Conservation (phyloP, 2,329 filamentous ascomycete species). For the Cladophialophora exuberans region DNA sequence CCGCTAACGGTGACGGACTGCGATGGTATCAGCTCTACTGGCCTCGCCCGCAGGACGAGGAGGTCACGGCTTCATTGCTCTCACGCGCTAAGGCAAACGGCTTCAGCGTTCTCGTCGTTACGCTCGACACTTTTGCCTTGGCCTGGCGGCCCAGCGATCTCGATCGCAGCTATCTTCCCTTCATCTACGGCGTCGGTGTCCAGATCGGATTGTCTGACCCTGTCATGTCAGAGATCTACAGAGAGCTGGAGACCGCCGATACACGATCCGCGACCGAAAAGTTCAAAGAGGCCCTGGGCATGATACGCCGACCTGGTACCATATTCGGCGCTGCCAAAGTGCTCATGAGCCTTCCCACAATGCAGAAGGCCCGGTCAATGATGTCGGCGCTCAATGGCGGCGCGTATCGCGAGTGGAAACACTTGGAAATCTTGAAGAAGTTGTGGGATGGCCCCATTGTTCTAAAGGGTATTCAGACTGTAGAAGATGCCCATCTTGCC, state of each 20-base stretch:
- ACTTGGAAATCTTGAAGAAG: slow-evolving; percentile 58
- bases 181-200: slow-evolving; percentile 52
- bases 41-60: slow-evolving; percentile 60
- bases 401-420: slow-evolving; percentile 60
- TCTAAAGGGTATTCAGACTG: slow-evolving; percentile 61
- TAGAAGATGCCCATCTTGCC: slow-evolving; percentile 52
- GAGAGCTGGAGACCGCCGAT: slow-evolving; percentile 51
- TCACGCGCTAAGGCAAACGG: slow-evolving; percentile 61
- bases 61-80: slow-evolving; percentile 66
- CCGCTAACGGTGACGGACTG: slow-evolving; percentile 55
- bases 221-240: slow-evolving; percentile 61
- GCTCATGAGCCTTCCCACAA: slow-evolving; percentile 23
- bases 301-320: slow-evolving; percentile 30
- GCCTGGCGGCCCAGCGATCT: slow-evolving; percentile 70
- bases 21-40: slow-evolving; percentile 78
- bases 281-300: slow-evolving; percentile 26
- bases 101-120: slow-evolving; percentile 69
- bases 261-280: slow-evolving; percentile 43
- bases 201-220: slow-evolving; percentile 67
- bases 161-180: slow-evolving; percentile 57
- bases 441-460: slow-evolving; percentile 67
- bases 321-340: slow-evolving; percentile 31
- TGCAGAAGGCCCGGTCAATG: slow-evolving; percentile 45
- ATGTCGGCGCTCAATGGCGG: slow-evolving; percentile 57
- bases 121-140: slow-evolving; percentile 70